Evolutionary conservation across 305 asterid genomes (phyloP).

Genomic region (Fraxinus nigra): DNA sequence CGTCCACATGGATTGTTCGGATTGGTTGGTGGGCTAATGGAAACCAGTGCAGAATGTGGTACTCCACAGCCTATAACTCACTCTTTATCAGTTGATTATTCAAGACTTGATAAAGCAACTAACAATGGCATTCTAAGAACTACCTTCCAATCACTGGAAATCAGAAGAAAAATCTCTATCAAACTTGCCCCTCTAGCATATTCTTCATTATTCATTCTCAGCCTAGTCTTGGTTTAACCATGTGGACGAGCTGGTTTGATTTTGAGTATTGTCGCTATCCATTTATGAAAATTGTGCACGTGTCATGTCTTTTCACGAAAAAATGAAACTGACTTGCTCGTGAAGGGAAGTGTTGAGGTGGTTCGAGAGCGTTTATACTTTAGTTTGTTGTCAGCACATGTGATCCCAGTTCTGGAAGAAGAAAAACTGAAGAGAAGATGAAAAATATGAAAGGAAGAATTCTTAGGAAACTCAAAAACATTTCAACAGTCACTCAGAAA

Average conservation of each 20-base stretch:
- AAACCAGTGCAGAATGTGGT: constrained; percentile 2
- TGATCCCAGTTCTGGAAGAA: not conserved
- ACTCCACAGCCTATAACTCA: constrained; percentile 1
- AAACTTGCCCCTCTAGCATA: constrained; percentile 13
- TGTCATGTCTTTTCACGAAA: not conserved
- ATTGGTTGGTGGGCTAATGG: constrained; percentile 13
- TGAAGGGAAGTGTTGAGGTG: not conserved
- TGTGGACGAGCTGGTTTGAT: not conserved
- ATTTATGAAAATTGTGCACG: not conserved
- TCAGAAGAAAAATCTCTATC: constrained; percentile 16
- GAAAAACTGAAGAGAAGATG: constrained; percentile 24
- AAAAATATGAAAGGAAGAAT: constrained; percentile 49
- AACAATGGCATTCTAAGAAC: constrained; percentile 27
- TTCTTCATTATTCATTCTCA: constrained; percentile 29
- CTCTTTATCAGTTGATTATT: constrained; percentile 21
- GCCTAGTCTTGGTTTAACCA: not conserved
- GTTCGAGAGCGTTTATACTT: not conserved
- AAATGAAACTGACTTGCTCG: not conserved
- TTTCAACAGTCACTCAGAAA: constrained; percentile 35
- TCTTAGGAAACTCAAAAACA: constrained; percentile 46
- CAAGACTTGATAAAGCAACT: constrained; percentile 27
- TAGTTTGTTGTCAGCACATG: constrained; percentile 6
- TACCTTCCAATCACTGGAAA: constrained; percentile 38
- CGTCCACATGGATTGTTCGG: not conserved
- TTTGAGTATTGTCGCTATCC: not conserved